These are phyloP conservation scores for Boletellus ananiceps DNA, from an alignment of 768 basidiomycete genomes.

Conservation along the genomic window DNA sequence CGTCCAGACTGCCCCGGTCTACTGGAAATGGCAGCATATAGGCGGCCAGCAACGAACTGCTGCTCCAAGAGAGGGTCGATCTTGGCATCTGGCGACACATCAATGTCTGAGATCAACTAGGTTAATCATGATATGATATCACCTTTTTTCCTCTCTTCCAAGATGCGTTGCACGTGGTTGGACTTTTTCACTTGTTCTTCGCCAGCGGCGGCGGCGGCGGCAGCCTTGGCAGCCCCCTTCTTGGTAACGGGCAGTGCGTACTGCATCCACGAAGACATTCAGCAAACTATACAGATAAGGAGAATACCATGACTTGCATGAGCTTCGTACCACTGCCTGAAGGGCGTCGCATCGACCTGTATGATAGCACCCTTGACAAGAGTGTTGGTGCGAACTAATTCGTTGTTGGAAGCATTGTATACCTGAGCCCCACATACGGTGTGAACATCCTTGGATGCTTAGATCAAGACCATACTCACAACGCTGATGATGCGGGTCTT, in stretches of 20 bases:
- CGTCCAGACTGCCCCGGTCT: constrained; percentile 97
- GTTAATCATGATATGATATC: constrained; percentile 16
- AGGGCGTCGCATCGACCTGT: constrained; percentile 96
- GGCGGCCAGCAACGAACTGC: constrained; percentile 91
- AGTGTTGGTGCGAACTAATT: constrained; percentile 99
- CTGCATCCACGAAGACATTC: constrained; percentile 36
- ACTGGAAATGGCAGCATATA: constrained; percentile 90
- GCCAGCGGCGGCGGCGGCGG: constrained; percentile 35
- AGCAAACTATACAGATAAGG: not conserved
- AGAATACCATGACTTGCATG: constrained; percentile 60
- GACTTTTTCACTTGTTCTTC: constrained; percentile 77
- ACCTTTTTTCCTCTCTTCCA: constrained; percentile 93
- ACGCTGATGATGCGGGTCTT: constrained; percentile 97
- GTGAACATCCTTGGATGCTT: constrained; percentile 6
- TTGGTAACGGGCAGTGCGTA: constrained; percentile 95
- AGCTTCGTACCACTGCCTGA: constrained; percentile 99
- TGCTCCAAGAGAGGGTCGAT: constrained; percentile 84
- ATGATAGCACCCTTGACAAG: constrained; percentile 96
- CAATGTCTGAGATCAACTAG: constrained; percentile 5
- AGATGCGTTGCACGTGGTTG: constrained; percentile 80
- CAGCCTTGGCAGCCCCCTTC: constrained; percentile 62
- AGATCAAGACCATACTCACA: constrained; percentile 48
- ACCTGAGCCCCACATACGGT: constrained; percentile 45
- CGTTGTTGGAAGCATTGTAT: constrained; percentile 99
- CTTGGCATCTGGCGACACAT: constrained; percentile 64